Conservation (phyloP, 345 rosid species). For the Corymbia maculata region DNA sequence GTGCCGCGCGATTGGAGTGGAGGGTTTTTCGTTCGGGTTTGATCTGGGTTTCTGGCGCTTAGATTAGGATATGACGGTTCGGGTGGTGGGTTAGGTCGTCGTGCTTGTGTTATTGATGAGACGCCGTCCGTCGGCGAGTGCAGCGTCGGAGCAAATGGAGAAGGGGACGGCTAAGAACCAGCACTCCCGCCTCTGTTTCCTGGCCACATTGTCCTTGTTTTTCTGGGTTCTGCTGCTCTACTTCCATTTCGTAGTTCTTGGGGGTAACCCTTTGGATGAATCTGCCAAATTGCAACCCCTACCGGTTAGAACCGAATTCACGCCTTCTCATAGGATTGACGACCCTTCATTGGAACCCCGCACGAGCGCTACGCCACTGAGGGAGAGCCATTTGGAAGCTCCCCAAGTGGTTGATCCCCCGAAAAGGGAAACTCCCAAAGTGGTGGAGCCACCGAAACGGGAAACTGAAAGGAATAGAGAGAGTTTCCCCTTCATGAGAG, state of each 20-base stretch:
- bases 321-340: not conserved
- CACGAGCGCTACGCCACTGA: not conserved
- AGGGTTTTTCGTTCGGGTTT: not conserved
- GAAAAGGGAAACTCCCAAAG: not conserved
- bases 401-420: not conserved
- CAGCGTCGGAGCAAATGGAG: constrained; percentile 1
- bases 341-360: not conserved
- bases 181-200: constrained; percentile 7
- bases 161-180: constrained; percentile 5
- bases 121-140: not conserved
- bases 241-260: constrained; percentile 8
- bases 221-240: constrained; percentile 8
- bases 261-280: not conserved
- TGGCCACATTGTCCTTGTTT: constrained; percentile 4
- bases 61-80: not conserved
- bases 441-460: not conserved
- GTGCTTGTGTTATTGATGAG: not conserved
- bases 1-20: not conserved
- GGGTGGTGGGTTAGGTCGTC: not conserved
- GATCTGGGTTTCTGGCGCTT: not conserved
- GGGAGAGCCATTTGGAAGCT: not conserved
- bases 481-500: constrained; percentile 9
- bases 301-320: not conserved
- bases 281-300: not conserved
- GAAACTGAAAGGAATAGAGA: not conserved